These are phyloP conservation scores for Monosporascus sp. DNA, from an alignment of 2,329 filamentous ascomycete species.

Conservation along the genomic window DNA sequence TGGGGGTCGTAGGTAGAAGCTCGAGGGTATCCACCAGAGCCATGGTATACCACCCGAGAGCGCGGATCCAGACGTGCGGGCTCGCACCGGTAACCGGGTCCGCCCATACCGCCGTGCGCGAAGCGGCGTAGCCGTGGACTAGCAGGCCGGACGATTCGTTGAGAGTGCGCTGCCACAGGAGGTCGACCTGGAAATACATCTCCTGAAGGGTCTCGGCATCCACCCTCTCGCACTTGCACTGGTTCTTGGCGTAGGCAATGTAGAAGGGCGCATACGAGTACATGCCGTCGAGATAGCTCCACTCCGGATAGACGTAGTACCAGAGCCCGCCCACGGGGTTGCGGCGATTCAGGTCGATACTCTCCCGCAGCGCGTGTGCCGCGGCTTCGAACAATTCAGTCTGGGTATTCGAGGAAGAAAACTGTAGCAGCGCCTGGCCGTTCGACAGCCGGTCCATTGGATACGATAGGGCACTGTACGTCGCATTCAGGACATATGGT, in stretches of 20 bases:
- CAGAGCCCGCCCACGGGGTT: conserved; percentile 30
- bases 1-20: conserved; percentile 7
- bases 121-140: conserved; percentile 31
- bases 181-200: conserved; percentile 22
- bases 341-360: conserved; percentile 26
- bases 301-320: conserved; percentile 41
- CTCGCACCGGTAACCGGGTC: conserved; percentile 28
- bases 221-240: not conserved
- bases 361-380: conserved; percentile 18
- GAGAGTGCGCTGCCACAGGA: conserved; percentile 20
- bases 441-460: conserved; percentile 27
- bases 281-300: conserved; percentile 50
- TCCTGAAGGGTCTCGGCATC: conserved; percentile 15
- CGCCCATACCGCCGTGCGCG: conserved; percentile 28
- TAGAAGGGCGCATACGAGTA: conserved; percentile 41
- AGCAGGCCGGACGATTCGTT: conserved; percentile 23
- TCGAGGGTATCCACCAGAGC: conserved; percentile 31
- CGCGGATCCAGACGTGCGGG: conserved; percentile 32
- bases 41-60: conserved; percentile 32
- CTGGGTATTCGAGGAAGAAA: conserved; percentile 3
- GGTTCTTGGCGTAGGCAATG: conserved; percentile 22
- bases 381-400: conserved; percentile 6
- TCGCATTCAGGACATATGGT: conserved; percentile 22
- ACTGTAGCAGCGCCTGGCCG: conserved; percentile 21
- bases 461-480: conserved; percentile 19